phyloP scores from a whole-genome alignment of 805 yeast species.

The Yamadazyma ubonensis region DNA sequence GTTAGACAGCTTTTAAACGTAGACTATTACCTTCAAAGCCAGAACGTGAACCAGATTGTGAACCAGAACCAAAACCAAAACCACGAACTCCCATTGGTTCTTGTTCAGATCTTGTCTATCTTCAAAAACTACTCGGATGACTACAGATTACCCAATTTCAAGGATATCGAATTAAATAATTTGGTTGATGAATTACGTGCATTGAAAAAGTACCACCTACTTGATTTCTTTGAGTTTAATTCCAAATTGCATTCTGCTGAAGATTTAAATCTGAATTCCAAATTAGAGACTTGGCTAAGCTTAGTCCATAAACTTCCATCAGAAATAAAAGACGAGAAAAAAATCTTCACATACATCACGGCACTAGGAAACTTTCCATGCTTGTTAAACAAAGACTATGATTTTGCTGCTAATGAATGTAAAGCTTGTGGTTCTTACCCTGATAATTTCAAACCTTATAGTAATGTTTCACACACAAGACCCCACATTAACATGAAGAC shows the following conservation, averaged over 20 bases:
- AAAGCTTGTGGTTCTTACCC: conserved; percentile 25
- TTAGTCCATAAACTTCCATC: too few relatives aligned
- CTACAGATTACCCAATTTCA: neutral
- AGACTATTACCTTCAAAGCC: conserved; percentile 7
- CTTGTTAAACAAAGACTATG: conserved; percentile 35
- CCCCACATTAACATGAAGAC: conserved; percentile 19
- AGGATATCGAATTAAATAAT: conserved; percentile 1
- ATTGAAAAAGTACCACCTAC: neutral
- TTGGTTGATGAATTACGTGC: conserved; percentile 3
- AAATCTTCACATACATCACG: conserved; percentile 30
- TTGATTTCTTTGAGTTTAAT: conserved; percentile 5
- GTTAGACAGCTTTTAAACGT: conserved; percentile 11
- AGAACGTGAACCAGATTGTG: conserved; percentile 1
- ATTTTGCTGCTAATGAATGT: conserved; percentile 33
- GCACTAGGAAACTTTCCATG: conserved; percentile 46
- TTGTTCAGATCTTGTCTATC: conserved; percentile 1
- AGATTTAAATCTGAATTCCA: neutral
- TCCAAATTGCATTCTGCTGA: neutral
- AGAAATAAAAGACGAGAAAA: neutral
- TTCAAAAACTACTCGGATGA: neutral
- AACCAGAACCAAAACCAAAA: conserved; percentile 2
- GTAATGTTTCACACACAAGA: conserved; percentile 1
- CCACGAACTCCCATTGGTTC: conserved; percentile 1
- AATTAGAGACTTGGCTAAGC: conserved; percentile 3
- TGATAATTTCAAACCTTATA: neutral